Base-by-base conservation (phyloP, 805 yeast species). In the Myxozyma neotropica region DNA sequence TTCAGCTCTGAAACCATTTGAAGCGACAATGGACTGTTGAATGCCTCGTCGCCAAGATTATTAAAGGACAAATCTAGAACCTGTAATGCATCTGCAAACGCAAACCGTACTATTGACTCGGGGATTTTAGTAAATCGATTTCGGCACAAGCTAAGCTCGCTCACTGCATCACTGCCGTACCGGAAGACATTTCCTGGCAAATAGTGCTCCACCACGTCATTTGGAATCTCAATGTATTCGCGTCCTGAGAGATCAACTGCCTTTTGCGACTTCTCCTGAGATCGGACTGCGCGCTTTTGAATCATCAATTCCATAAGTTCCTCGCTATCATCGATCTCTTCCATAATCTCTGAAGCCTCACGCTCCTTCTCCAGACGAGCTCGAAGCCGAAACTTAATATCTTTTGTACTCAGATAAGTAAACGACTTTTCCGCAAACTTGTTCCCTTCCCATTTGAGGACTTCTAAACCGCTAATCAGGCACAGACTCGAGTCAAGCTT, bases 371-470 rank as follows among this genome's bases (percentile, higher is more conserved):
- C 47, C 10, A 29, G 42, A 17, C 66, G 60, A 10, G 50, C 60
- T 4, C 53, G 45, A 26, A 62, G 31, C n/a, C 53, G 42, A 26
- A 19, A 21, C 44, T 49, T 53, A 48, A 58, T 46, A 7, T 52
- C 58, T 19, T 53, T 49, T 1, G 55, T 59, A 24, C 38, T 39
- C 48, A 55, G 27, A 24, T 39, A 36, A 10, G 55, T 29, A n/a
- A 62, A 40, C 21, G 55, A 19, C 26, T 55, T 33, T 23, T 62
- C 66, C 10, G 51, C 50, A 42, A 62, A 47, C 51, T 52, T 62
- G 44, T 62, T 62, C 5, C 66, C 66, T n/a, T 62, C 58, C 64
- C 64, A 62, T 39, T 56, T 52, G n/a, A 62, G 38, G 1, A 29
- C 24, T 27, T 51, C 54, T 35, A 62, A 31, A 26, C 53, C 26